Evolutionary conservation across 2,329 filamentous ascomycete species (phyloP), one percentile per base, ranked within the genome.

Genomic region (Xylariomycetidae sp.): DNA sequence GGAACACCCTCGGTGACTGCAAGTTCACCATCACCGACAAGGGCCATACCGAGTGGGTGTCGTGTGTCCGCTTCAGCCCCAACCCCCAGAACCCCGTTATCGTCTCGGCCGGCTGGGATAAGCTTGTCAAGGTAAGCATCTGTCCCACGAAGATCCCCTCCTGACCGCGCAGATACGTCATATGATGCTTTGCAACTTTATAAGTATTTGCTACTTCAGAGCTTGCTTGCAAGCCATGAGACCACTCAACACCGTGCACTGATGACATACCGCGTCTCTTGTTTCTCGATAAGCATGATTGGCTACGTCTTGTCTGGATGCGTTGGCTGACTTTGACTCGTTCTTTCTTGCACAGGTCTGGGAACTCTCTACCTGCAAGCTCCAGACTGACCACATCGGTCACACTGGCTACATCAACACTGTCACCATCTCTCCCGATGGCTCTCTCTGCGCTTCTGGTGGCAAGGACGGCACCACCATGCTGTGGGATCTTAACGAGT

Each of bases 201-300:
- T 73, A 88, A 88, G 89, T 97, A 97, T 97, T 97, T 97, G 92
- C 92, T 97, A 97, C 92, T 98, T 97, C 90, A 96, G 92, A 98
- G 88, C 88, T 80, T 64, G 62, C 63, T 65, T 63, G 68, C 67
- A 66, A 79, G 89, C 88, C 69, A 95, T 97, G 92, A 98, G 90
- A 98, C 87, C 81, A 94, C 74, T 72, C 77, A 80, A 85, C 85
- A 90, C 88, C 85, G 73, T 77, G 79, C 77, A 75, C 88, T 94
- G 87, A 94, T 80, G 63, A 58, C 56, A 45, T 41, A 34, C 12
- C 16, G 50, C 33, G 31, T 31, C 20, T 41, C 37, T 36, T 25
- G 31, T 33, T 28, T 38, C 45, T 34, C 34, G 22, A 27, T 9
- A 23, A 11, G 4, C 17, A 16, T 13, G 14, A 30, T 25, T 15